Percentiles rank a stretch among this genome's conserved stretches.
phyloP scores from a whole-genome alignment of 148 eudicot species.

The Camellia granthamiana region DNA sequence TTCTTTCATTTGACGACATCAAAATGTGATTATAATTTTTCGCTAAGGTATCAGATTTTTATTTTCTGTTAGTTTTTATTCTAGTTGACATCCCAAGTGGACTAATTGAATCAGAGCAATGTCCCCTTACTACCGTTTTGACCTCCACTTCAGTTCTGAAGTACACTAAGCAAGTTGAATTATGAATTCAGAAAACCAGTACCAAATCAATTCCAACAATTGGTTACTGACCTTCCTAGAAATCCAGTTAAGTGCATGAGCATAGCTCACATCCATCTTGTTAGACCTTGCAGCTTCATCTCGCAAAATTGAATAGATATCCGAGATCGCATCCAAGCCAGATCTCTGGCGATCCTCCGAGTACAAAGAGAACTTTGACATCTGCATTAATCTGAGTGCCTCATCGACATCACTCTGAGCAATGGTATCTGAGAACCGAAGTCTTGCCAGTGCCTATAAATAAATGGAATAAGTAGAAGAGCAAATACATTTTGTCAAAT shows the following conservation, averaged over 20 bases:
- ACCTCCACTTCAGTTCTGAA: constrained; percentile 5
- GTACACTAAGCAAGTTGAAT: not conserved
- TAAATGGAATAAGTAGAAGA: not conserved
- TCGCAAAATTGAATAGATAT: constrained; percentile 89
- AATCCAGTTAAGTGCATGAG: constrained; percentile 96
- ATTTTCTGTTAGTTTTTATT: too few species aligned
- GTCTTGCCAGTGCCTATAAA: constrained; percentile 93
- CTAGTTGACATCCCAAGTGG: not conserved
- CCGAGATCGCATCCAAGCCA: constrained; percentile 96
- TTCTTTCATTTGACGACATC: not conserved
- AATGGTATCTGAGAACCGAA: constrained; percentile 75
- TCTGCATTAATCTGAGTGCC: constrained; percentile 90
- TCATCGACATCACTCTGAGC: constrained; percentile 98
- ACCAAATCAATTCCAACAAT: not conserved
- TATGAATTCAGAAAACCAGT: not conserved
- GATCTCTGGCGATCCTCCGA: constrained; percentile 93
- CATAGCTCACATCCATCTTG: constrained; percentile 82
- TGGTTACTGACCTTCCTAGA: constrained; percentile 77
- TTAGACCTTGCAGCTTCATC: constrained; percentile 91
- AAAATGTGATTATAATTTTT: not conserved
- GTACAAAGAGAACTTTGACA: constrained; percentile 98
- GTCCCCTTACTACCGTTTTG: not conserved
- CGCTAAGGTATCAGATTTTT: too few species aligned
- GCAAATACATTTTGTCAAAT: not conserved
- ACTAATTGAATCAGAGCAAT: not conserved